These are phyloP conservation scores for Huiozyma naganishii DNA, from an alignment of 805 yeast species.

Conservation along the genomic window DNA sequence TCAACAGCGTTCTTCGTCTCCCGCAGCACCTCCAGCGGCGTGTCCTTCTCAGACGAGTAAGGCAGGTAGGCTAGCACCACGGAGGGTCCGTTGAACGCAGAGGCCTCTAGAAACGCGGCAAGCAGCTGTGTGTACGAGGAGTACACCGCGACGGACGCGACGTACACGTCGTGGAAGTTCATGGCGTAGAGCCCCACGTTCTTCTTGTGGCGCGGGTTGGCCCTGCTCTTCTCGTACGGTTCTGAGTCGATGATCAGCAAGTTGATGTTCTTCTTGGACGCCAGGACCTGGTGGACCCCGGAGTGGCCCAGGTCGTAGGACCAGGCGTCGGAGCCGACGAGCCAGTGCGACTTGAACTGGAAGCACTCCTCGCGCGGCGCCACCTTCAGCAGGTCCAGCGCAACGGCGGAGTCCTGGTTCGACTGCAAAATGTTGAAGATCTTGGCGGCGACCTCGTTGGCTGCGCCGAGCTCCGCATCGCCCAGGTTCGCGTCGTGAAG, in stretches of 20 bases:
- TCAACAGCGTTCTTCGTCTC: slow-evolving; percentile 87
- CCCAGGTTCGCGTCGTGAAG: slow-evolving; percentile 33
- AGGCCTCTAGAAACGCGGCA: slow-evolving; percentile 85
- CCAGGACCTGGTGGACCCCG: slow-evolving; percentile 76
- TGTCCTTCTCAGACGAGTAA: slow-evolving; percentile 48
- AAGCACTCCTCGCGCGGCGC: slow-evolving; percentile 36
- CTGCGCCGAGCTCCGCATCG: slow-evolving; percentile 18
- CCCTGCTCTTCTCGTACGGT: slow-evolving; percentile 40
- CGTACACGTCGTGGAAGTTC: slow-evolving; percentile 83
- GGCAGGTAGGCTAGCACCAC: slow-evolving; percentile 87
- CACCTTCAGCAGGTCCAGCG: slow-evolving; percentile 33
- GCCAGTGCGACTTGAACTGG: slow-evolving; percentile 52
- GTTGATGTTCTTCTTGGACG: slow-evolving; percentile 69
- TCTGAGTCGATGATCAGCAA: slow-evolving; percentile 82
- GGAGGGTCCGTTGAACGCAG: slow-evolving; percentile 80
- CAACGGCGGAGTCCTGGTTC: slow-evolving; percentile 31
- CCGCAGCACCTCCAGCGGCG: slow-evolving; percentile 64
- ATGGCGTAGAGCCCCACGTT: slow-evolving; percentile 91
- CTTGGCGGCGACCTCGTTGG: slow-evolving; percentile 25
- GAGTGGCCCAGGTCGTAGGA: slow-evolving; percentile 85
- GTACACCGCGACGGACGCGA: slow-evolving; percentile 89
- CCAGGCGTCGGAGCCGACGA: slow-evolving; percentile 93
- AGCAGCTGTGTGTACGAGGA: slow-evolving; percentile 88
- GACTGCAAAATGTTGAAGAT: slow-evolving; percentile 31
- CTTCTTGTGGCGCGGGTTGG: slow-evolving; percentile 39